Conservation (phyloP, 2,329 filamentous ascomycete species). For the Furcasterigmium sp. region DNA sequence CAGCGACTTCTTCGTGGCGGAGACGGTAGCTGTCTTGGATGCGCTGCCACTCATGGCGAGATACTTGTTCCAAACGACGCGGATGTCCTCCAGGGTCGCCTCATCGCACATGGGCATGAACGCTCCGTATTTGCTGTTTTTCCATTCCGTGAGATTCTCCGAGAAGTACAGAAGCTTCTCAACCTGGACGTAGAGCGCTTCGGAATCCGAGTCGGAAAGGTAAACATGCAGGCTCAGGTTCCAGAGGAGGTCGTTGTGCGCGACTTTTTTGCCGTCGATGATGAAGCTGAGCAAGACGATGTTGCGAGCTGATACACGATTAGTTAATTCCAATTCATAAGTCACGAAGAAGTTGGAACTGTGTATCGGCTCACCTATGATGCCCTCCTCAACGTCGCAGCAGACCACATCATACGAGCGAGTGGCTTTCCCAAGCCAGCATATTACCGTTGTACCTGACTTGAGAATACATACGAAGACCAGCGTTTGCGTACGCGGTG, state of each 20-base stretch:
- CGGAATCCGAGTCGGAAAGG: constrained; percentile 30
- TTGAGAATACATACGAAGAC: constrained; percentile 20
- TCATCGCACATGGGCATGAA: constrained; percentile 43
- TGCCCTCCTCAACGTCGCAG: constrained; percentile 44
- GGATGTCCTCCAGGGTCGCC: constrained; percentile 30
- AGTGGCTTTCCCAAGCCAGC: constrained; percentile 22
- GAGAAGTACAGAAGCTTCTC: constrained; percentile 35
- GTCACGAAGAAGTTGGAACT: background rate
- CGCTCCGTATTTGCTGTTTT: constrained; percentile 33
- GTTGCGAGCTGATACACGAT: constrained; percentile 43
- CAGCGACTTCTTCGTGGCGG: background rate
- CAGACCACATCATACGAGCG: constrained; percentile 49
- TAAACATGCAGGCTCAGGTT: constrained; percentile 51
- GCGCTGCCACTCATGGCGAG: background rate
- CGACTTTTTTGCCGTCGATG: constrained; percentile 28
- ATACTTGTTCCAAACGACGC: constrained; percentile 7
- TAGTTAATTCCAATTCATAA: constrained; percentile 2
- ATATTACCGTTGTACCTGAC: background rate
- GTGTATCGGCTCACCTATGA: constrained; percentile 38
- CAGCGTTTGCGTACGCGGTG: constrained; percentile 38
- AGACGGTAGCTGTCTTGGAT: background rate
- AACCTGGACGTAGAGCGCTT: constrained; percentile 22
- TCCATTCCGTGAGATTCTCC: constrained; percentile 36
- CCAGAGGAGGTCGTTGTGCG: constrained; percentile 34
- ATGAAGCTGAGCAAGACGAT: constrained; percentile 46